Percentiles rank a stretch among this genome's conserved stretches.
Conservation (phyloP, 495 filamentous ascomycete species). For the Tuber aestivum region DNA sequence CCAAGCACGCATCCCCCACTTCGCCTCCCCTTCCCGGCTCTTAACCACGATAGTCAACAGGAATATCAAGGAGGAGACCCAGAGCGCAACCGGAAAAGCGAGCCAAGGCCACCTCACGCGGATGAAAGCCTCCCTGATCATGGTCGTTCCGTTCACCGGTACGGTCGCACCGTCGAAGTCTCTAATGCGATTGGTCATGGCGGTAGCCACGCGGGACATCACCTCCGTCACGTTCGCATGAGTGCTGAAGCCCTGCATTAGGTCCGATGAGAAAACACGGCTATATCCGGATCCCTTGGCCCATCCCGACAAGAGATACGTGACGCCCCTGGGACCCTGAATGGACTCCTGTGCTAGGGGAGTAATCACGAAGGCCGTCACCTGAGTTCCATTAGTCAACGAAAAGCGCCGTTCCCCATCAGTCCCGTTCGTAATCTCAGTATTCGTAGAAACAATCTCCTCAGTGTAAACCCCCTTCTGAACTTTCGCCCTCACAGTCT, state of each 20-base stretch:
- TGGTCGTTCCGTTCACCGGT: constrained; percentile 5
- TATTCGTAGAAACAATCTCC: background rate
- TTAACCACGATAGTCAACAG: constrained; percentile 13
- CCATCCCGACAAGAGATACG: constrained; percentile 15
- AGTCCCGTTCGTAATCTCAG: background rate
- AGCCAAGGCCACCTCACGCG: constrained; percentile 31
- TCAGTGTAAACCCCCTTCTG: constrained; percentile 27
- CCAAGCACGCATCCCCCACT: constrained; percentile 28
- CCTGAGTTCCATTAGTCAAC: constrained; percentile 3
- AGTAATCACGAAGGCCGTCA: constrained; percentile 16
- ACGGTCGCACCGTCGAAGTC: constrained; percentile 4
- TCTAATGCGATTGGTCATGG: constrained; percentile 23
- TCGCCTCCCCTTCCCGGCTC: constrained; percentile 8
- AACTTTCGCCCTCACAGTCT: constrained; percentile 20
- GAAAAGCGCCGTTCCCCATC: background rate
- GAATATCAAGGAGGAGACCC: constrained; percentile 25
- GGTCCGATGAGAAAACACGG: constrained; percentile 24
- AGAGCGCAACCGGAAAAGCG: constrained; percentile 28
- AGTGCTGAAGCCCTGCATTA: constrained; percentile 26
- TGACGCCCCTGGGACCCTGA: constrained; percentile 8
- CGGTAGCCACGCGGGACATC: constrained; percentile 20
- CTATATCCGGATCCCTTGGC: constrained; percentile 6
- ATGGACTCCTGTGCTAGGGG: constrained; percentile 15
- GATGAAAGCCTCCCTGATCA: constrained; percentile 11
- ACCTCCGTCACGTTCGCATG: constrained; percentile 6